Base-by-base conservation (phyloP, 257 asterid species). In the Solanum neorickii region DNA sequence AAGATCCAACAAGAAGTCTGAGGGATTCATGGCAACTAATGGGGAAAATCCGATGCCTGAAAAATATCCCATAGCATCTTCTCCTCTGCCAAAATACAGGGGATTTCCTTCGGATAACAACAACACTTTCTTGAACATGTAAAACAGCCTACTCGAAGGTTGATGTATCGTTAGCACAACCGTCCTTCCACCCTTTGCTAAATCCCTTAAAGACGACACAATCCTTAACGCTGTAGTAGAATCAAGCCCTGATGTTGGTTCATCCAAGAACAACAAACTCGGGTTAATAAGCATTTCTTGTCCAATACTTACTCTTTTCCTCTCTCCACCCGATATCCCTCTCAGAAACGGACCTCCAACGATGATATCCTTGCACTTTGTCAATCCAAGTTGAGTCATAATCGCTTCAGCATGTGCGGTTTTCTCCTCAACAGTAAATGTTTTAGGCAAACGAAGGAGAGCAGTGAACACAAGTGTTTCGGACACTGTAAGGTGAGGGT, bases 211-310 rank as follows among this genome's bases (percentile, higher is more conserved):
- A 0, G 93, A 94, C 1, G 94, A 90, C 3, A 96, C 94, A 6
- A 96, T 95, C 87, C 91, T 92, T 88, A 89, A 94, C 1, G 98
- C 98, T 2, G 98, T 95, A 3, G 98, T 96, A 3, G 99, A 95
- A 82, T 96, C 99, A 0, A 95, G 92, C 4, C 98, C 98, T 0
- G 99, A 96, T 6, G 99, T 95, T 4, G 99, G 99, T 85, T 96
- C 99, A 74, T 96, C 98, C 65, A 96, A 92, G 75, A 96, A 89
- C 90, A 96, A 69, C 44, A 96, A 74, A 39, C 97, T 93, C 1
- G 98, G 99, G 47, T 96, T 95, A 73, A 95, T 93, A 0, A 96
- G 93, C 99, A 96, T 92, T 80, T 96, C 99, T 72, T 94, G 98
- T 0, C 99, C 99, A 9, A 96, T 95, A 66, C 98, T 96, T 0